phyloP scores from a whole-genome alignment of 2,329 filamentous ascomycete species.

The Xylariales sp. region DNA sequence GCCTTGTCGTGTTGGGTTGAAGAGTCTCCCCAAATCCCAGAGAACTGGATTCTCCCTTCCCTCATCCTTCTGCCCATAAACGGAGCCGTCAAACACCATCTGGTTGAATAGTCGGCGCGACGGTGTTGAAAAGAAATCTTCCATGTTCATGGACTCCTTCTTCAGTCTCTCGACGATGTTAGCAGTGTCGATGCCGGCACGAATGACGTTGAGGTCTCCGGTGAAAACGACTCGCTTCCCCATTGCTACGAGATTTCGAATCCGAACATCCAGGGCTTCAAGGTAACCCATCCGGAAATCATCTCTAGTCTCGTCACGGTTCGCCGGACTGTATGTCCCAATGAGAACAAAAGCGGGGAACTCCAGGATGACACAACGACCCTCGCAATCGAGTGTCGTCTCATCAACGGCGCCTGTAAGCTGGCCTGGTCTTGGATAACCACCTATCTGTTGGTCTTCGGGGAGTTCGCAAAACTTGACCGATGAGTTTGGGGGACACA shows the following conservation, averaged over 20 bases:
- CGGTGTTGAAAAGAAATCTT: conserved; percentile 69
- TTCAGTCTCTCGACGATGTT: conserved; percentile 66
- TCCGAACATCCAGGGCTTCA: conserved; percentile 71
- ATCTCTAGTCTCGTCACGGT: conserved; percentile 76
- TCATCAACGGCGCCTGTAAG: conserved; percentile 63
- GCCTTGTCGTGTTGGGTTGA: conserved; percentile 71
- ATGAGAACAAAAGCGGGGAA: conserved; percentile 93
- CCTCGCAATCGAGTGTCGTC: conserved; percentile 76
- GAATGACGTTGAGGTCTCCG: conserved; percentile 81
- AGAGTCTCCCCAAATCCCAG: conserved; percentile 78
- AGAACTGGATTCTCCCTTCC: conserved; percentile 67
- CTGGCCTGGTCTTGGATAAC: conserved; percentile 72
- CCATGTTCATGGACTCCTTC: conserved; percentile 62
- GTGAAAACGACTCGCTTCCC: conserved; percentile 83
- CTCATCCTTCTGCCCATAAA: conserved; percentile 62
- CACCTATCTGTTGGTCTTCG: conserved; percentile 72
- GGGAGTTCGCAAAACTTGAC: conserved; percentile 72
- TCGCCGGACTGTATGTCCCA: conserved; percentile 88
- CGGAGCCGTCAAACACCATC: conserved; percentile 68
- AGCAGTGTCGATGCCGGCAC: conserved; percentile 69
- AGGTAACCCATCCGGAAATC: conserved; percentile 80
- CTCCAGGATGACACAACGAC: conserved; percentile 84
- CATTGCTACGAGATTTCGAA: conserved; percentile 74
- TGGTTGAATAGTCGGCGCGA: conserved; percentile 80
- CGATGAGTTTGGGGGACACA: conserved; percentile 67